Conservation (phyloP, 78 protist species). For the Andalucia godoyi region DNA sequence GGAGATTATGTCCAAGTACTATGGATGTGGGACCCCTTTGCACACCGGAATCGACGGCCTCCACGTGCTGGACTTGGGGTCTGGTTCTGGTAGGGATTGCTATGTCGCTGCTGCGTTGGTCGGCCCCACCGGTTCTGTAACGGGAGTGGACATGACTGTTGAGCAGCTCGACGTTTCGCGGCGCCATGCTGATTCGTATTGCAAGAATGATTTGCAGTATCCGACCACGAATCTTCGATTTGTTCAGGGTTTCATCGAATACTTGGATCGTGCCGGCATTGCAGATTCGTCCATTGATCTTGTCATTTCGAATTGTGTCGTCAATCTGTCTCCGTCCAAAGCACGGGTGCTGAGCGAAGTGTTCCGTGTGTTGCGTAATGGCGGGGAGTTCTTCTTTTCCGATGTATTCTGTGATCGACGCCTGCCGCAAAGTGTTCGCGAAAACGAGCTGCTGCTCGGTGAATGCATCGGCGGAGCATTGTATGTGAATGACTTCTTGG, state of each 20-base stretch:
- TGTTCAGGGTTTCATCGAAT: constrained; percentile 55
- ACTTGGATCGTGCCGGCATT: constrained; percentile 21
- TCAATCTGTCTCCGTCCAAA: constrained; percentile 63
- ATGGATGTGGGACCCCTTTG: constrained; percentile 57
- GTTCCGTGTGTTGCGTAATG: constrained; percentile 34
- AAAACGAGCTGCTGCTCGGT: constrained; percentile 37
- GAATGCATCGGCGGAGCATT: constrained; percentile 65
- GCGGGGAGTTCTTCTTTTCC: constrained; percentile 63
- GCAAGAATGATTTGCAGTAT: constrained; percentile 14
- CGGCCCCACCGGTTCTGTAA: constrained; percentile 22
- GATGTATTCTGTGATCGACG: constrained; percentile 57
- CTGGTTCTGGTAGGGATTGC: constrained; percentile 64
- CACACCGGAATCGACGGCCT: constrained; percentile 17
- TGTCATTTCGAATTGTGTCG: constrained; percentile 60
- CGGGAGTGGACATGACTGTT: constrained; percentile 74
- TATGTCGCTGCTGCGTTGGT: constrained; percentile 30
- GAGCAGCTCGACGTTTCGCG: constrained; percentile 58
- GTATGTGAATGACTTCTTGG: constrained; percentile 44
- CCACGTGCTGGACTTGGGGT: constrained; percentile 62
- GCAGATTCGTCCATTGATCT: constrained; percentile 27
- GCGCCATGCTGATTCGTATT: constrained; percentile 6
- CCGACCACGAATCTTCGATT: constrained; percentile 30
- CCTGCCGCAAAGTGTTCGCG: constrained; percentile 13
- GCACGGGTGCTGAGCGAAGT: constrained; percentile 42
- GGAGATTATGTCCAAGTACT: constrained; percentile 35